phyloP scores from a whole-genome alignment of 768 basidiomycete genomes.

The Tricholoma saponaceum region DNA sequence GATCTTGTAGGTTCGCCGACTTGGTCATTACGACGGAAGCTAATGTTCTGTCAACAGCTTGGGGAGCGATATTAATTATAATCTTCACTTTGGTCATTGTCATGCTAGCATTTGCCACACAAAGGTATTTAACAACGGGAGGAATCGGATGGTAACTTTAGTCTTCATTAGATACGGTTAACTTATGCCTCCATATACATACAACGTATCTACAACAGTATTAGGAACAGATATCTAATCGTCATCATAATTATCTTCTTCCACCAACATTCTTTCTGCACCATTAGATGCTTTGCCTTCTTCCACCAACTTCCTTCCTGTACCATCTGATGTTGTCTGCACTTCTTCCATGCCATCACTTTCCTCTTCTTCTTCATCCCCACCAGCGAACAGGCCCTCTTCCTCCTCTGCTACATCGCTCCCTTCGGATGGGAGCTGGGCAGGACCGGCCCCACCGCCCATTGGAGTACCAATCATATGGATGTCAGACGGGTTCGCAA shows the following conservation, averaged over 20 bases:
- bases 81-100: conserved; percentile 32
- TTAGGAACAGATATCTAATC: no score
- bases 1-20: conserved; percentile 43
- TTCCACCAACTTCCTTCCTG: conserved; percentile 75
- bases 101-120: conserved; percentile 36
- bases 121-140: conserved; percentile 14
- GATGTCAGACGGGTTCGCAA: conserved; percentile 64
- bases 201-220: neutral
- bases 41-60: conserved; percentile 23
- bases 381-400: conserved; percentile 74
- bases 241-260: neutral
- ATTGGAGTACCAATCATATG: conserved; percentile 54
- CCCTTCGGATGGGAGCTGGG: conserved; percentile 50
- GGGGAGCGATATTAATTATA: conserved; percentile 13
- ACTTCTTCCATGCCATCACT: conserved; percentile 84
- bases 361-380: conserved; percentile 71
- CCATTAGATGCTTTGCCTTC: conserved; percentile 38
- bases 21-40: neutral
- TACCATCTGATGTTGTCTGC: conserved; percentile 34
- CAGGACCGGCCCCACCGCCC: conserved; percentile 26
- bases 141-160: neutral
- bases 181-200: neutral
- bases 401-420: conserved; percentile 73
- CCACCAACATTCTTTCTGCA: neutral
- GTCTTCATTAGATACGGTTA: neutral